These are phyloP conservation scores for Huntiella decipiens DNA, from an alignment of 2,329 filamentous ascomycete genomes.

Conservation along the genomic window DNA sequence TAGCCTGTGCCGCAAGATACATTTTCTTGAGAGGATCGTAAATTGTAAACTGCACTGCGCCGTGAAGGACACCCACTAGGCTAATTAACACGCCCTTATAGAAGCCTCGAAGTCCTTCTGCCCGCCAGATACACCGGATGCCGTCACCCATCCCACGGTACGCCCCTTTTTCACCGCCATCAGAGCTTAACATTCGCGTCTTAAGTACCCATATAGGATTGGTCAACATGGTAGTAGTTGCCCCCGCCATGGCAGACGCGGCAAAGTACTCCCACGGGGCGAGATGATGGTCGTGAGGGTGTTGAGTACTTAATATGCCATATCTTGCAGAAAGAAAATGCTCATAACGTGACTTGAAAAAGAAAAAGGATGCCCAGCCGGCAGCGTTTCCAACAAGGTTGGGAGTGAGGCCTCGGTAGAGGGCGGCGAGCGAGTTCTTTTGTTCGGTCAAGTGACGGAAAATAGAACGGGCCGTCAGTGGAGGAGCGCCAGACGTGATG, in stretches of 20 bases:
- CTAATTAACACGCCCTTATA: slow-evolving; percentile 75
- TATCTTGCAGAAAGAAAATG: slow-evolving; percentile 11
- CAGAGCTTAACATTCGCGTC: slow-evolving; percentile 85
- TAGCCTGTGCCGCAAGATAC: slow-evolving; percentile 27
- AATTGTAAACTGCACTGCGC: slow-evolving; percentile 86
- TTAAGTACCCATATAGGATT: slow-evolving; percentile 98
- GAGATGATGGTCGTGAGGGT: slow-evolving; percentile 19
- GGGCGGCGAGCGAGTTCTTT: slow-evolving; percentile 42
- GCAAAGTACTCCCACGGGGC: slow-evolving; percentile 59
- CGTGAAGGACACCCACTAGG: slow-evolving; percentile 73
- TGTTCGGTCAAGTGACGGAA: slow-evolving; percentile 29
- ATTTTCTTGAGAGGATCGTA: slow-evolving; percentile 54
- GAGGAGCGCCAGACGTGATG: slow-evolving; percentile 5
- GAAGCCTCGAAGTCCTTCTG: slow-evolving; percentile 62
- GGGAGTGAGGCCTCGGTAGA: slow-evolving; percentile 78
- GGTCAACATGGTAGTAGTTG: slow-evolving; percentile 62
- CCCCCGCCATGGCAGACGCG: slow-evolving; percentile 51
- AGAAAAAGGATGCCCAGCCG: slow-evolving; percentile 86
- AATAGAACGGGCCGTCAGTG: slow-evolving; percentile 31
- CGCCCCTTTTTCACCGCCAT: slow-evolving; percentile 52
- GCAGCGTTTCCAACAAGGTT: slow-evolving; percentile 82
- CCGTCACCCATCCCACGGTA: slow-evolving; percentile 65
- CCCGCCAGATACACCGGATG: slow-evolving; percentile 41
- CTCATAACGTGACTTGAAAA: slow-evolving; percentile 45
- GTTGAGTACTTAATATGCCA: not conserved